These are phyloP conservation scores for Penicillium italicum DNA, from an alignment of 2,329 filamentous ascomycete genomes.

Conservation along the genomic window DNA sequence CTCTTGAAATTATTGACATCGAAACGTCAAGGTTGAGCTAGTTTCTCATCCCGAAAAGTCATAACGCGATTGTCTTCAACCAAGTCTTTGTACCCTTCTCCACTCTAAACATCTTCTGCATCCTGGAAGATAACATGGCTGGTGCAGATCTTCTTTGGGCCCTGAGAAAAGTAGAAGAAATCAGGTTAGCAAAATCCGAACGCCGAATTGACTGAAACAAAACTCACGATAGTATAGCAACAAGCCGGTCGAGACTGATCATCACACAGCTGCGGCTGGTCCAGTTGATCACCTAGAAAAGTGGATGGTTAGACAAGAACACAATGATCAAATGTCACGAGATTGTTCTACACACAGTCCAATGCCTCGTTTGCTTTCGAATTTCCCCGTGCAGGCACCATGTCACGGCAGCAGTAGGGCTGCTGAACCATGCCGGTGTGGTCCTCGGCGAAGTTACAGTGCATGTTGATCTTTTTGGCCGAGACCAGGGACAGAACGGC, in stretches of 20 bases:
- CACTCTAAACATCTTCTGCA: constrained; percentile 15
- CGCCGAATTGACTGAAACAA: neutral
- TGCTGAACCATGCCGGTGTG: constrained; percentile 26
- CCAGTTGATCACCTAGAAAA: constrained; percentile 15
- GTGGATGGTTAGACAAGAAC: constrained; percentile 10
- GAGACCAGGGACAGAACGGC: constrained; percentile 19
- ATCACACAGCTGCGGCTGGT: constrained; percentile 23
- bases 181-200: neutral
- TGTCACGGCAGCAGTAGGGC: constrained; percentile 30
- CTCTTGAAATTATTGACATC: constrained; percentile 13
- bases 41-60: neutral
- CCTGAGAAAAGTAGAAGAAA: constrained; percentile 13
- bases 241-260: constrained; percentile 28
- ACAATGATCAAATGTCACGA: neutral
- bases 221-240: constrained; percentile 33
- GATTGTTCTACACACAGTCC: constrained; percentile 21
- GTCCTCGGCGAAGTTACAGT: constrained; percentile 28
- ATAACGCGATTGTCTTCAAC: neutral
- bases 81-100: neutral
- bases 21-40: neutral
- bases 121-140: constrained; percentile 24
- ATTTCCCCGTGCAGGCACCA: constrained; percentile 18
- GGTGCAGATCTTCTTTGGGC: constrained; percentile 28
- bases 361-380: constrained; percentile 20
- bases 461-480: constrained; percentile 24